These are phyloP conservation scores for Elongisporangium prolatum DNA, from an alignment of 352 stramenopile species.

Conservation along the genomic window DNA sequence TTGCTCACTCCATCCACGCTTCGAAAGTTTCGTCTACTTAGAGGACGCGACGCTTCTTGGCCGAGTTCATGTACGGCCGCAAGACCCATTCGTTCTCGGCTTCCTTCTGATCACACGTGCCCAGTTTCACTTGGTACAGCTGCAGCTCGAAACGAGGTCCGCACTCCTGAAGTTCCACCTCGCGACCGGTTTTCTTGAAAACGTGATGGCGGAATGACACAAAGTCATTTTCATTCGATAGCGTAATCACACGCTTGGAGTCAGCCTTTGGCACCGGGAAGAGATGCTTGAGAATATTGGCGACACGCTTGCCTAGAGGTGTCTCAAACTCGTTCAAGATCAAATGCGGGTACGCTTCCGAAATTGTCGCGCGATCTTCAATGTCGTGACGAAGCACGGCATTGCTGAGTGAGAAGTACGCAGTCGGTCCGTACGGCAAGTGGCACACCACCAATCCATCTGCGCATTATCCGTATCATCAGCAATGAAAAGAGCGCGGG, in stretches of 20 bases:
- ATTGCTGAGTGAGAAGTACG: conserved; percentile 98
- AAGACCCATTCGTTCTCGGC: conserved; percentile 99
- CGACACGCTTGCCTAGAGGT: conserved; percentile 91
- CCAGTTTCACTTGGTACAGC: conserved; percentile 97
- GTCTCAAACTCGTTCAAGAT: conserved; percentile 98
- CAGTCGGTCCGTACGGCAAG: conserved; percentile 97
- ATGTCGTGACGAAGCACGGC: conserved; percentile 98
- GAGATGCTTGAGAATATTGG: conserved; percentile 98
- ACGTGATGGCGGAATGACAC: conserved; percentile 99
- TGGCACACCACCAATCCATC: conserved; percentile 98
- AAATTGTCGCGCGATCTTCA: conserved; percentile 92
- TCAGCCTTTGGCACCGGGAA: conserved; percentile 98
- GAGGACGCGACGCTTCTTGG: conserved; percentile 94
- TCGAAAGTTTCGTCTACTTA: conserved; percentile 17
- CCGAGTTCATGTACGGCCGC: conserved; percentile 99
- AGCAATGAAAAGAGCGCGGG: not conserved
- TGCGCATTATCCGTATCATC: conserved; percentile 13
- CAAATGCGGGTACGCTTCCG: conserved; percentile 93
- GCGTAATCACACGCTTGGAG: conserved; percentile 96
- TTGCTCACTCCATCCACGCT: not conserved
- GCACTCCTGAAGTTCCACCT: conserved; percentile 94
- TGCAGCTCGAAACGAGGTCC: conserved; percentile 98
- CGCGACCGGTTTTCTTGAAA: conserved; percentile 92
- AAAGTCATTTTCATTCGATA: conserved; percentile 98
- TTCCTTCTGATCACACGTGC: conserved; percentile 98